These are phyloP conservation scores for Tuber borchii DNA, from an alignment of 495 filamentous ascomycete genomes.

Conservation along the genomic window DNA sequence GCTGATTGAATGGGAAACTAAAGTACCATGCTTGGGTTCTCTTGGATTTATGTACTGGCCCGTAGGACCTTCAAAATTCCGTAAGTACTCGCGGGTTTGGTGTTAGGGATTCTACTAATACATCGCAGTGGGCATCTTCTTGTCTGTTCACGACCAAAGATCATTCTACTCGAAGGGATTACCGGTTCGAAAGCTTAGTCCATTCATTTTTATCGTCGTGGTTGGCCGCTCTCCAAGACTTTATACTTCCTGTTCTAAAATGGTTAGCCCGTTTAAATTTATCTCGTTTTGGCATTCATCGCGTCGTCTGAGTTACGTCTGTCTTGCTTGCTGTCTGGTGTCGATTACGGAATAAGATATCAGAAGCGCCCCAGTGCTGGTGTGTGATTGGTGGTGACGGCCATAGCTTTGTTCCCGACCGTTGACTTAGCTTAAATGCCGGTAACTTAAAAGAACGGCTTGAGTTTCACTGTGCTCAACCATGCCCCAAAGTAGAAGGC, in stretches of 20 bases:
- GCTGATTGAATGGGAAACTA: too few species aligned
- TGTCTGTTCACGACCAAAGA: background rate
- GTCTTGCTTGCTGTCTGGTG: background rate
- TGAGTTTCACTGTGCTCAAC: background rate
- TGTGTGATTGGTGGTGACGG: too few species aligned
- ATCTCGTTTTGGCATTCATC: background rate
- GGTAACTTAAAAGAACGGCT: background rate
- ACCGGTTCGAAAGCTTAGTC: background rate
- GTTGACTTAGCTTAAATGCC: background rate
- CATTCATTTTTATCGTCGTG: background rate
- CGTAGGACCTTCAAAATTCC: too few species aligned
- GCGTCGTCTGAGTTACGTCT: background rate
- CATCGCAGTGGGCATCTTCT: background rate
- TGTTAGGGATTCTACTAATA: background rate
- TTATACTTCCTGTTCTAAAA: background rate
- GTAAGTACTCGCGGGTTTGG: too few species aligned
- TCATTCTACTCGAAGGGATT: background rate
- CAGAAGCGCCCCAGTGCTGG: too few species aligned
- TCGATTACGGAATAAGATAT: background rate
- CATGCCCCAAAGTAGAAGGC: background rate
- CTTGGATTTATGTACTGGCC: too few species aligned
- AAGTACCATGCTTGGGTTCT: too few species aligned
- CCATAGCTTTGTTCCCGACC: too few species aligned
- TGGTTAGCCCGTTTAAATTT: background rate
- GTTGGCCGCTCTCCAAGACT: background rate